Evolutionary conservation across 306 rosid genomes (phyloP).

Genomic region (Abrus pulchellus): DNA sequence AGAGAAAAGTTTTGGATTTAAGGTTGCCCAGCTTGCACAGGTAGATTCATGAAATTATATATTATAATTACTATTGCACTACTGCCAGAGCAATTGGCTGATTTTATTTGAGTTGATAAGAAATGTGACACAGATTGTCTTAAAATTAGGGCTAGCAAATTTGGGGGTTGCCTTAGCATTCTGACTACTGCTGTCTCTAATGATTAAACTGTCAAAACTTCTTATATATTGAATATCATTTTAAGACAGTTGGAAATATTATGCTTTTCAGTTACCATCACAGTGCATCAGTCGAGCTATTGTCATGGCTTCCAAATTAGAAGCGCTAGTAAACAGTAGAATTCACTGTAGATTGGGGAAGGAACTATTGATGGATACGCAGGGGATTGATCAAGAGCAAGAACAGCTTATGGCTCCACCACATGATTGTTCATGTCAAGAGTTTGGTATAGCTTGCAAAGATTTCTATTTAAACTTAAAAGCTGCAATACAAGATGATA

Average conservation of each 20-base stretch:
- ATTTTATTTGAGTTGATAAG: slow-evolving; percentile 24
- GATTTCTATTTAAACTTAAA: slow-evolving; percentile 66
- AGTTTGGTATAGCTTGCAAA: slow-evolving; percentile 48
- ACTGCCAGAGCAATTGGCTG: slow-evolving; percentile 30
- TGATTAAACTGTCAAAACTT: slow-evolving; percentile 33
- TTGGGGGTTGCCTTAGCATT: slow-evolving; percentile 29
- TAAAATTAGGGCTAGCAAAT: slow-evolving; percentile 21
- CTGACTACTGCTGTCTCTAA: slow-evolving; percentile 14
- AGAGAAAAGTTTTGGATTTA: slow-evolving; percentile 88
- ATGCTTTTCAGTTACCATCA: slow-evolving; percentile 73
- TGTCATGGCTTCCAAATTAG: slow-evolving; percentile 80
- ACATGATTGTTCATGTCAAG: slow-evolving; percentile 39
- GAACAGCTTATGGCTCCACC: slow-evolving; percentile 48
- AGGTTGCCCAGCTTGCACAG: slow-evolving; percentile 98
- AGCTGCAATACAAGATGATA: slow-evolving; percentile 56
- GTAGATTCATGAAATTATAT: slow-evolving; percentile 50
- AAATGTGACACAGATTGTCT: background rate
- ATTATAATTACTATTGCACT: background rate
- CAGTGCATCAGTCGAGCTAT: slow-evolving; percentile 74
- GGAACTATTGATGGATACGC: slow-evolving; percentile 43
- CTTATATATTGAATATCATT: slow-evolving; percentile 17
- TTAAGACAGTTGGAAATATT: slow-evolving; percentile 30
- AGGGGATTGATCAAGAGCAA: slow-evolving; percentile 46
- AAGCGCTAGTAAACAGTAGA: slow-evolving; percentile 67
- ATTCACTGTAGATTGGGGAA: slow-evolving; percentile 51